These are phyloP conservation scores for Penicillium paxilli DNA, from an alignment of 495 filamentous ascomycete genomes.

Conservation along the genomic window DNA sequence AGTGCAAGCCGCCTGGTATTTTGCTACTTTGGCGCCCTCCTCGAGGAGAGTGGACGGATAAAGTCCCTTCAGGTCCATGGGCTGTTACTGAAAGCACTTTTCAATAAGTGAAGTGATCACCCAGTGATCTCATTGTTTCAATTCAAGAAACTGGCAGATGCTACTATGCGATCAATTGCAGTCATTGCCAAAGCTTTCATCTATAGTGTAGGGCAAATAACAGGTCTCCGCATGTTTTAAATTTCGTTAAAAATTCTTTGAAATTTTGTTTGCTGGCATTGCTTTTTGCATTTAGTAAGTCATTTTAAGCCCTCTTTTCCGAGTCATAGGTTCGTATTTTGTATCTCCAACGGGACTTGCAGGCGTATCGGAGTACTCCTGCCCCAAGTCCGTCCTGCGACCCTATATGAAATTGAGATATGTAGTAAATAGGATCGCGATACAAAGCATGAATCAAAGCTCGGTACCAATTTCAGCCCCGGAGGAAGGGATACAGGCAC, in stretches of 20 bases:
- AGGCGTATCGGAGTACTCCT: not conserved
- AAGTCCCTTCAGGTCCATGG: conserved; percentile 12
- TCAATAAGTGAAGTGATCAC: not conserved
- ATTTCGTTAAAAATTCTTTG: no score
- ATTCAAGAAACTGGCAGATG: not conserved
- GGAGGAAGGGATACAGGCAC: not conserved
- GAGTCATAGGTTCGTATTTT: no score
- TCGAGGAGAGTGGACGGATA: conserved; percentile 27
- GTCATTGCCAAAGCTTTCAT: no score
- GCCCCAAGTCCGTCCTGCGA: not conserved
- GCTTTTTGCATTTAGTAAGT: no score
- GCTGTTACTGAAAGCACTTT: not conserved
- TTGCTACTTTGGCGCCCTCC: conserved; percentile 33
- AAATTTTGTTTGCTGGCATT: no score
- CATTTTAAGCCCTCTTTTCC: no score
- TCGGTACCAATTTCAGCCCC: not conserved
- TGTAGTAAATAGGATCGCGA: not conserved
- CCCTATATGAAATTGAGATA: not conserved
- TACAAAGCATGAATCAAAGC: not conserved
- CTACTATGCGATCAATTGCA: no score
- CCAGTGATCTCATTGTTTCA: no score
- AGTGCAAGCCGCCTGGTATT: conserved; percentile 22
- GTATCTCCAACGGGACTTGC: not conserved
- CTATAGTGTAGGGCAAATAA: no score
- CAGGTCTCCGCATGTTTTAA: no score